Base-by-base conservation (phyloP, 768 basidiomycete species). In the Collybia sordida region DNA sequence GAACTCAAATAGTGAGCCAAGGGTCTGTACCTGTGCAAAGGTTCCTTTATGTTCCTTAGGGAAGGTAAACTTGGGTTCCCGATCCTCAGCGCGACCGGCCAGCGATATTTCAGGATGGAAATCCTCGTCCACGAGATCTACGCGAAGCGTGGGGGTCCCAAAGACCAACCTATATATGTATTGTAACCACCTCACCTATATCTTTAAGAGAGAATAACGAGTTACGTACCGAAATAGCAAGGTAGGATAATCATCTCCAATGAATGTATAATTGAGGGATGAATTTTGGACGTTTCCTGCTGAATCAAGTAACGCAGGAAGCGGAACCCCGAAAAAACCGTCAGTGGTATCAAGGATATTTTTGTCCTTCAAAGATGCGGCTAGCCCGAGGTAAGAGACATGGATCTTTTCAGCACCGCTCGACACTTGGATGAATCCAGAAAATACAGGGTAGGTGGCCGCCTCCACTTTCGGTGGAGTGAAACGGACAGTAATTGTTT, bases 381-480 rank as follows among this genome's bases (percentile, higher is more conserved):
- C 59, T 7, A 64, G 58, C 60, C 81, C 81, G 15, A 81, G 59
- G 58, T 80, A 83, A 3, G 76, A 69, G 21, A 75, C 70, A 24
- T 75, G 69, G 42, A 68, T 63, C 8, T 58, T 70, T 48, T 77
- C 72, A 11, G 60, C 55, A 6, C 63, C 60, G 25, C 65, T 70
- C 31, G 66, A 63, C 19, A 77, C 54, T 47, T 77, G 68, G 38
- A 86, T 78, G 69, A 74, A 82, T 5, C 83, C 84, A 22, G 80
- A 81, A 65, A 78, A 84, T 40, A 83, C 70, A 17, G 83, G 83
- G 62, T 80, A 75, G 3, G 73, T 70, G 24, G 69, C 59, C 34
- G 76, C 69, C 47, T 80, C 64, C 11, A 74, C 62, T 0, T 57
- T 57, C 0, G 85, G 85, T 12, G 11, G 31, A 31, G 11, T 69